These are phyloP conservation scores for Schizochytrium sp. DNA, from an alignment of 108 stramenopile species.

Conservation along the genomic window DNA sequence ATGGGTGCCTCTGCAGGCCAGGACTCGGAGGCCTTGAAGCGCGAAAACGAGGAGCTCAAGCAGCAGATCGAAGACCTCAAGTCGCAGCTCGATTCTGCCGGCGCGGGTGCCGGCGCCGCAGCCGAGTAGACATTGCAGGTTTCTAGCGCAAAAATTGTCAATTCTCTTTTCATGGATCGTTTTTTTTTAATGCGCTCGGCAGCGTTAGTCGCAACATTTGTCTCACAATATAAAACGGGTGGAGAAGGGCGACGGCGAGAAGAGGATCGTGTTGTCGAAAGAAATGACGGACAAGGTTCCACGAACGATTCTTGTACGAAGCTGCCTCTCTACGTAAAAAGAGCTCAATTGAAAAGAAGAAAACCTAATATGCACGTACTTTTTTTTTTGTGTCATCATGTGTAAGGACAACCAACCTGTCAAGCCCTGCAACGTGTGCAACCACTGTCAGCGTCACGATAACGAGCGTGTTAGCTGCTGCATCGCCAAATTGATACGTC, in stretches of 20 bases:
- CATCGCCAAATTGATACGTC: not conserved
- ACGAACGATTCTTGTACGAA: too few species aligned
- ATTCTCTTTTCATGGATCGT: not conserved
- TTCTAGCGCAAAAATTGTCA: not conserved
- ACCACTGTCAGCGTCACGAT: not conserved
- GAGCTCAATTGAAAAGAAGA: too few species aligned
- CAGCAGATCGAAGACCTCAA: conserved; percentile 41
- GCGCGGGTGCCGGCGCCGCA: not conserved
- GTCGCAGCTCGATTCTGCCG: conserved; percentile 21
- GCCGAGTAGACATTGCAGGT: not conserved
- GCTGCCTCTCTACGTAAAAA: too few species aligned
- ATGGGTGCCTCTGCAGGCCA: conserved; percentile 63
- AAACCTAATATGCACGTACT: too few species aligned
- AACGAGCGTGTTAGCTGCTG: not conserved
- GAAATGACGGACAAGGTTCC: too few species aligned
- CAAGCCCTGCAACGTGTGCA: not conserved
- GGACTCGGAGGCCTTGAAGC: conserved; percentile 68
- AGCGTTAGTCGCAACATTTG: too few species aligned
- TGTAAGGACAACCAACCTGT: too few species aligned
- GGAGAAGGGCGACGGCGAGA: too few species aligned
- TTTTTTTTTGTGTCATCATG: too few species aligned
- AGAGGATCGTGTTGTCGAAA: too few species aligned
- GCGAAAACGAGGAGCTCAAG: conserved; percentile 65
- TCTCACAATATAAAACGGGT: too few species aligned
- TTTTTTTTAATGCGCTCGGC: too few species aligned